Evolutionary conservation across 2,329 filamentous ascomycete genomes (phyloP).

Genomic region (Chalaropsis thielavioides): DNA sequence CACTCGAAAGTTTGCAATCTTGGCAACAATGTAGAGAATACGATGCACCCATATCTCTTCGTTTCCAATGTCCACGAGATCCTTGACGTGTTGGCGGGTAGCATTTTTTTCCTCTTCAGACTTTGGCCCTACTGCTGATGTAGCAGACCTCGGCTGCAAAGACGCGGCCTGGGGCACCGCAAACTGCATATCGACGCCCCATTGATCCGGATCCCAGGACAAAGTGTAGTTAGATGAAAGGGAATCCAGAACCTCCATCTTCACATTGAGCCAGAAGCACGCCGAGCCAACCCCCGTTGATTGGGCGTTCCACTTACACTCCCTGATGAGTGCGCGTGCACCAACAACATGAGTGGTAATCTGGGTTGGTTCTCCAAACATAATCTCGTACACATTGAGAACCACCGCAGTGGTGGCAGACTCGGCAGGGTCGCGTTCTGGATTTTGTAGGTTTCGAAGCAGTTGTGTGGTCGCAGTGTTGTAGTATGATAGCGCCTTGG

Average conservation of each 20-base stretch:
- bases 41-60: conserved; percentile 82
- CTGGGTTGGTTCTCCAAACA: conserved; percentile 65
- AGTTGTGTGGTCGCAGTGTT: conserved; percentile 70
- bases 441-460: conserved; percentile 63
- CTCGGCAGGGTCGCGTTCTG: conserved; percentile 48
- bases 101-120: conserved; percentile 33
- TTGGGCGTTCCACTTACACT: conserved; percentile 75
- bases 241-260: conserved; percentile 79
- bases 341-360: conserved; percentile 85
- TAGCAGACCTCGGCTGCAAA: background rate
- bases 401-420: conserved; percentile 73
- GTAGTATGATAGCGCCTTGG: conserved; percentile 71
- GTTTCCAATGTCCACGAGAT: conserved; percentile 30
- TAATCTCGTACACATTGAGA: conserved; percentile 83
- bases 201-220: conserved; percentile 79
- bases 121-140: background rate
- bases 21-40: conserved; percentile 78
- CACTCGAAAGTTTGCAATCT: conserved; percentile 74
- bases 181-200: conserved; percentile 73
- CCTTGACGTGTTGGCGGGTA: conserved; percentile 21
- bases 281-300: conserved; percentile 67
- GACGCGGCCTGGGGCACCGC: conserved; percentile 13
- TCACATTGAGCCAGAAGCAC: conserved; percentile 89
- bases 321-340: conserved; percentile 70
- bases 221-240: conserved; percentile 76